Evolutionary conservation across 352 stramenopile genomes (phyloP).

Genomic region (Phytopythium oedochilum): DNA sequence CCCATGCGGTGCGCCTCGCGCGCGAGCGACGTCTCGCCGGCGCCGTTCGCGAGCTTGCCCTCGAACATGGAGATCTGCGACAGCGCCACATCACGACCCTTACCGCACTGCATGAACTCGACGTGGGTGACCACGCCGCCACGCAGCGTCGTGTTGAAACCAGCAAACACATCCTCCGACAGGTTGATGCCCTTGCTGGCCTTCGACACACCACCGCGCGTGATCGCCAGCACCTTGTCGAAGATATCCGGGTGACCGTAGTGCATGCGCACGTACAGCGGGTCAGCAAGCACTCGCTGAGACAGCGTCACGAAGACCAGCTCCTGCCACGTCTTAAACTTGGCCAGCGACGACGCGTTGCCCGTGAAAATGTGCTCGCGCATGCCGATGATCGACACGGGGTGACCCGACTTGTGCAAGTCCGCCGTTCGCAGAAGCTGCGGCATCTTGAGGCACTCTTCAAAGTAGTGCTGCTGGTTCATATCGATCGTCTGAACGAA

Average conservation of each 20-base stretch:
- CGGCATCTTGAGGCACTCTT: conserved; percentile 85
- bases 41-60: conserved; percentile 80
- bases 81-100: conserved; percentile 78
- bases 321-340: conserved; percentile 87
- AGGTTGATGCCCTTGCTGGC: conserved; percentile 82
- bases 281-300: conserved; percentile 72
- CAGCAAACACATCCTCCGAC: conserved; percentile 83
- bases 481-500: conserved; percentile 89
- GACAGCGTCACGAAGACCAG: conserved; percentile 82
- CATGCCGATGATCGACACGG: conserved; percentile 83
- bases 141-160: conserved; percentile 76
- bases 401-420: conserved; percentile 58
- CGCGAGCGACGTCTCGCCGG: conserved; percentile 68
- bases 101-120: conserved; percentile 87
- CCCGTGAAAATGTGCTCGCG: conserved; percentile 86
- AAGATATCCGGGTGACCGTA: conserved; percentile 85
- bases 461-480: conserved; percentile 87
- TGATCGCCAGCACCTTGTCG: conserved; percentile 74
- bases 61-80: conserved; percentile 88
- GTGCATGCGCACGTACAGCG: conserved; percentile 76
- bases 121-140: conserved; percentile 77
- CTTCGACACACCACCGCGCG: conserved; percentile 73
- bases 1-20: conserved; percentile 83
- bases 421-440: conserved; percentile 72
- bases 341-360: conserved; percentile 75